Percentiles rank a stretch among this genome's conserved stretches.
phyloP scores from a whole-genome alignment of 1,284 basidiomycete genomes.

The Apiotrichum laibachii region DNA sequence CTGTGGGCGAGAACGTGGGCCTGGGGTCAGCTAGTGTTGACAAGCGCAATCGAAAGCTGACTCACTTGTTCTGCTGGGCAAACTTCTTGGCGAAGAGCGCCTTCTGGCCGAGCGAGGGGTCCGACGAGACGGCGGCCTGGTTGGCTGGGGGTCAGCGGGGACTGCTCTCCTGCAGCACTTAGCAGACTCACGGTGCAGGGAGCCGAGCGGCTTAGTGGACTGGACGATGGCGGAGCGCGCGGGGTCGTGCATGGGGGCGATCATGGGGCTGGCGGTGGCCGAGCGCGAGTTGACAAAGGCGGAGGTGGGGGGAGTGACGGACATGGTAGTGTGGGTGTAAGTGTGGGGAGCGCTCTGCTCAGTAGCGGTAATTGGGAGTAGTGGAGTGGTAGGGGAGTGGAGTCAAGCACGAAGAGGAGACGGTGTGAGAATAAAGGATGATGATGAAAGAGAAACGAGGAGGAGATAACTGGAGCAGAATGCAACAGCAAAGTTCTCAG shows the following conservation, averaged over 20 bases:
- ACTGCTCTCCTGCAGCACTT: background rate
- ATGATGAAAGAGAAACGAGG: background rate
- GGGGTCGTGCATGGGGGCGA: slow-evolving; percentile 81
- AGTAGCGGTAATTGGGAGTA: background rate
- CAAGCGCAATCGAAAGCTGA: slow-evolving; percentile 20
- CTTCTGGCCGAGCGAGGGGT: slow-evolving; percentile 65
- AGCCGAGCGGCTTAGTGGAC: slow-evolving; percentile 72
- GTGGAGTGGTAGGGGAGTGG: background rate
- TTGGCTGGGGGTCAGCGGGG: slow-evolving; percentile 34
- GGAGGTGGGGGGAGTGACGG: background rate
- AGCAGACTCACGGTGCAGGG: slow-evolving; percentile 53
- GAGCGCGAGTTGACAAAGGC: background rate
- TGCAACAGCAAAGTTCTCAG: no score
- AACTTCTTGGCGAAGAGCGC: slow-evolving; percentile 83
- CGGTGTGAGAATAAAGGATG: background rate
- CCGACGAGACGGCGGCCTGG: slow-evolving; percentile 43
- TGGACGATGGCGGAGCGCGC: slow-evolving; percentile 71
- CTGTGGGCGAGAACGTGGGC: slow-evolving; percentile 82
- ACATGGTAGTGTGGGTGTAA: background rate
- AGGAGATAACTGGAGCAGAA: background rate
- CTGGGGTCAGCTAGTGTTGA: slow-evolving; percentile 50
- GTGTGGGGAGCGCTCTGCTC: background rate
- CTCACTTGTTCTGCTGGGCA: slow-evolving; percentile 77
- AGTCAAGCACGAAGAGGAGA: background rate
- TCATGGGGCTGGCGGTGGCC: slow-evolving; percentile 26